Evolutionary conservation across 169 alveolate genomes (phyloP).

Genomic region (Plasmodium sp.): DNA sequence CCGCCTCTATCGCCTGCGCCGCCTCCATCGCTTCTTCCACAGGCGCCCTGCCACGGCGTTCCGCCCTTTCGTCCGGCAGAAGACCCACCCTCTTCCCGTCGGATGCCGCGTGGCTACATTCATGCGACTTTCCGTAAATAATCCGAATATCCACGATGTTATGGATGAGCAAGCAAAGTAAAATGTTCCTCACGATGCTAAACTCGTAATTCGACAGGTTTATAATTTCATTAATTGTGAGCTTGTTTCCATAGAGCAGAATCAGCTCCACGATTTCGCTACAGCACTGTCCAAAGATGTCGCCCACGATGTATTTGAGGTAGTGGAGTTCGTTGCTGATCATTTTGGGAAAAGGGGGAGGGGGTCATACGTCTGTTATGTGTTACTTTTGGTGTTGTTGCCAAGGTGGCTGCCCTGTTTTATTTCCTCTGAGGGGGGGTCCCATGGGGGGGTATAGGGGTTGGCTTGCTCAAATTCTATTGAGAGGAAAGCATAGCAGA

Average conservation of each 20-base stretch:
- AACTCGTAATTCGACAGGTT: constrained; percentile 50
- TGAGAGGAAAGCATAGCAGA: not conserved
- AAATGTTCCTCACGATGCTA: constrained; percentile 24
- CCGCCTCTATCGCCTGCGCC: no score
- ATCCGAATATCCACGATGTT: constrained; percentile 30
- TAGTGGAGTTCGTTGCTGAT: constrained; percentile 51
- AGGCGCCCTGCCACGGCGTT: not conserved
- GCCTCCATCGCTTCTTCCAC: not conserved
- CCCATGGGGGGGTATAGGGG: not conserved
- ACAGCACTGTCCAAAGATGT: constrained; percentile 33
- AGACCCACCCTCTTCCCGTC: not conserved
- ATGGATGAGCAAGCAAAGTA: constrained; percentile 47
- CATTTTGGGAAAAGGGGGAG: constrained; percentile 19
- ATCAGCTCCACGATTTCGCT: constrained; percentile 55
- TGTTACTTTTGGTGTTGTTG: not conserved
- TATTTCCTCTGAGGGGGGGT: not conserved
- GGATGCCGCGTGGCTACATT: constrained; percentile 22
- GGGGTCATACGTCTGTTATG: not conserved
- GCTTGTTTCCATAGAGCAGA: constrained; percentile 51
- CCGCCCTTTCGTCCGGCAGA: not conserved
- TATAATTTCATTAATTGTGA: constrained; percentile 47
- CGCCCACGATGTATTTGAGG: constrained; percentile 39
- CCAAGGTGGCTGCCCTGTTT: not conserved
- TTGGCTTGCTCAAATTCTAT: not conserved
- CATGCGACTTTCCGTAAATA: constrained; percentile 22